Conservation (phyloP, 352 stramenopile genomes). For the Aphanomyces euteiches region DNA sequence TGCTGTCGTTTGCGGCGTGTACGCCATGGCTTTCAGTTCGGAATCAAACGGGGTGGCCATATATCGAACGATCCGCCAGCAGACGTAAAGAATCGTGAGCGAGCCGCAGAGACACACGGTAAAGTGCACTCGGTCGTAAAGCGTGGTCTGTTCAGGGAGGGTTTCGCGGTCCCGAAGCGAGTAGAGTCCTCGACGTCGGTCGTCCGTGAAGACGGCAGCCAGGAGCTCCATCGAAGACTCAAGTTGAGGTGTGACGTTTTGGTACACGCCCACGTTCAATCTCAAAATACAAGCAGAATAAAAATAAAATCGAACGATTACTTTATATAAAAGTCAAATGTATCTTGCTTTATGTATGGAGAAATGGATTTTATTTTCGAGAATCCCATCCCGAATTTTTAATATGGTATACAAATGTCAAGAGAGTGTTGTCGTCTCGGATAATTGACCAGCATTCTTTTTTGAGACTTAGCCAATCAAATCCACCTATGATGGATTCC, state of each 20-base stretch:
- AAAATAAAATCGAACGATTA: no score
- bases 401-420: constrained; percentile 1
- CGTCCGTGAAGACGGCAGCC: neutral
- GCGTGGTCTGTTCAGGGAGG: neutral
- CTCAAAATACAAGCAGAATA: no score
- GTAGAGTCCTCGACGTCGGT: neutral
- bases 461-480: neutral
- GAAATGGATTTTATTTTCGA: no score
- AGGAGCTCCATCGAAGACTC: neutral
- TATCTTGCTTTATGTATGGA: no score
- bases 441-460: neutral
- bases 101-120: neutral
- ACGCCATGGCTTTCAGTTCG: no score
- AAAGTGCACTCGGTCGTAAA: neutral
- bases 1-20: no score
- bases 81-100: neutral
- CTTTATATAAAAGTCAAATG: no score
- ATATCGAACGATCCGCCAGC: neutral
- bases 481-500: neutral
- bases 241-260: no score
- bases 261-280: no score
- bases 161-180: neutral
- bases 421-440: neutral
- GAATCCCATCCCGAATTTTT: no score
- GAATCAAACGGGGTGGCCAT: neutral